A percentile compares a stretch with the other conserved stretches of the same genome.
Conservation (phyloP, 2,329 filamentous ascomycete species). For the Trichophyton equinum region DNA sequence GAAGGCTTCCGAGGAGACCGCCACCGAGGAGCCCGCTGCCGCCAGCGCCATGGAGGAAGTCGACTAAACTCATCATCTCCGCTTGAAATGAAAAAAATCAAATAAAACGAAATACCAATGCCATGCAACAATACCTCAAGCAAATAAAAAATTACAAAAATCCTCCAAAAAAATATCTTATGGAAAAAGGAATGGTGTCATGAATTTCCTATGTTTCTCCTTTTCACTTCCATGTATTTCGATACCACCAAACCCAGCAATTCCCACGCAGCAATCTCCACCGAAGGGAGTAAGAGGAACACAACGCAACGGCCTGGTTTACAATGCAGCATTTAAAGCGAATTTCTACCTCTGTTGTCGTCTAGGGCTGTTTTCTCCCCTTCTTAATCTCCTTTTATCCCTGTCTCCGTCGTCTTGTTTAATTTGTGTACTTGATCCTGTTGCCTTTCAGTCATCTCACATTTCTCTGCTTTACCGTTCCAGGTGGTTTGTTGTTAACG, state of each 20-base stretch:
- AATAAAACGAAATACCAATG: background rate
- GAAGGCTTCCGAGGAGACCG: conserved; percentile 43
- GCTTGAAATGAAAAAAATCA: background rate
- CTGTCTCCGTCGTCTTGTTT: background rate
- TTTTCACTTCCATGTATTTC: background rate
- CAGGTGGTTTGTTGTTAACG: background rate
- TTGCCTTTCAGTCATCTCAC: background rate
- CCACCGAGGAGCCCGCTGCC: conserved; percentile 52
- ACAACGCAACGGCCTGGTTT: background rate
- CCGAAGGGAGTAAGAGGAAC: background rate
- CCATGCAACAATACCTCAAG: background rate
- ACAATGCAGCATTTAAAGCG: background rate
- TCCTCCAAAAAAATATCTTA: background rate
- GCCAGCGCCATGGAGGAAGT: conserved; percentile 99
- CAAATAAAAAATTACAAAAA: conserved; percentile 2
- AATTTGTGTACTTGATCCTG: background rate
- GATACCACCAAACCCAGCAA: background rate
- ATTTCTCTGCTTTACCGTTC: background rate
- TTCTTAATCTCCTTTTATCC: background rate
- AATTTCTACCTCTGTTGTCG: background rate
- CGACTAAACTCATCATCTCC: conserved; percentile 51
- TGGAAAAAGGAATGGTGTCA: conserved; percentile 5
- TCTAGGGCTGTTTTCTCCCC: background rate
- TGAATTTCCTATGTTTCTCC: conserved; percentile 4
- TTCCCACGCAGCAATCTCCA: background rate